phyloP scores from a whole-genome alignment of 169 alveolate genomes.

The Toxoplasma gondii region DNA sequence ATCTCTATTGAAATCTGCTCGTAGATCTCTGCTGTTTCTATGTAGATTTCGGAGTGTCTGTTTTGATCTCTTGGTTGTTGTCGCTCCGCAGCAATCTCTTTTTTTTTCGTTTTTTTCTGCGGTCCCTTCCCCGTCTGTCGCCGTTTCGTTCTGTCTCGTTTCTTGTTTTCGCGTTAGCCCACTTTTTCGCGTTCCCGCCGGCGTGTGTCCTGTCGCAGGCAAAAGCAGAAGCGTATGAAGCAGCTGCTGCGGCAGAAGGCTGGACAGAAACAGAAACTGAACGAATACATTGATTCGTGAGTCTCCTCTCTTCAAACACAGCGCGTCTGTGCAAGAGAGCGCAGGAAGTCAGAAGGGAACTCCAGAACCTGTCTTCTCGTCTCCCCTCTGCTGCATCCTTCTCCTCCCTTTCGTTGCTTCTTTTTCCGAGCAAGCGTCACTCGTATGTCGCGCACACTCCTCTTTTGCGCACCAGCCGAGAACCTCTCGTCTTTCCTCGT shows the following conservation, averaged over 20 bases:
- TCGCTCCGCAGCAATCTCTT: not conserved
- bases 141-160: not conserved
- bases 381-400: not conserved
- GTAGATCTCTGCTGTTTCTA: not conserved
- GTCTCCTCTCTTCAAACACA: not conserved
- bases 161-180: not conserved
- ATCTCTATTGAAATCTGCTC: not conserved
- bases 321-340: no score
- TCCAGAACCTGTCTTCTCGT: not conserved
- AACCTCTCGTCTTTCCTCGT: no score
- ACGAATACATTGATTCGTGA: slow-evolving; percentile 57
- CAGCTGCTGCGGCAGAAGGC: slow-evolving; percentile 25
- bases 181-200: not conserved
- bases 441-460: no score
- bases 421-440: not conserved
- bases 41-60: not conserved
- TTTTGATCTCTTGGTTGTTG: not conserved
- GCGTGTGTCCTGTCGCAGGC: slow-evolving; percentile 20
- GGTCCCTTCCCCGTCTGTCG: not conserved
- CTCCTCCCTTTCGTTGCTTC: not conserved
- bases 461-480: no score
- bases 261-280: not conserved
- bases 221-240: slow-evolving; percentile 40
- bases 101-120: not conserved
- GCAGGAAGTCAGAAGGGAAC: not conserved